A percentile compares a stretch with the other conserved stretches of the same genome.
Conservation (phyloP, 345 rosid species). For the Camelina neglecta region DNA sequence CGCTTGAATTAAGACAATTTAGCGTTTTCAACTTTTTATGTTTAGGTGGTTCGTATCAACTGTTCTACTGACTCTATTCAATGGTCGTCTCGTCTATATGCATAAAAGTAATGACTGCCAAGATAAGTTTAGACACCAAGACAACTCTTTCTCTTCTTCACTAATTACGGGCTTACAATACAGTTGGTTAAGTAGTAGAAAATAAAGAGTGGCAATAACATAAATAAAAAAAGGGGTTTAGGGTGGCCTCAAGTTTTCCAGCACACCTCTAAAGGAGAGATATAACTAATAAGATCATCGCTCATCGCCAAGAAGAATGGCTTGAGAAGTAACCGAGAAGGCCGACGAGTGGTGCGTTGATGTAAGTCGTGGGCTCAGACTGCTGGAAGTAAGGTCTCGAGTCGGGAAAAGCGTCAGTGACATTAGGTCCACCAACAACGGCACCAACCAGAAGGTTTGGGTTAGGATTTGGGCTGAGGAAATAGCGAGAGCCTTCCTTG, state of each 20-base stretch:
- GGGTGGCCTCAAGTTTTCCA: conserved; percentile 44
- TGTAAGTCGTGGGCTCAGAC: conserved; percentile 97
- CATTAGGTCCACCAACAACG: conserved; percentile 87
- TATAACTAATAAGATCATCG: conserved; percentile 14
- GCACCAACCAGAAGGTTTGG: conserved; percentile 87
- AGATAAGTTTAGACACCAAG: background rate
- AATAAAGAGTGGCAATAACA: conserved; percentile 39
- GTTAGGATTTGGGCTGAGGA: conserved; percentile 68
- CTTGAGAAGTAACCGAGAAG: conserved; percentile 78
- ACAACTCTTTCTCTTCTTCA: conserved; percentile 34
- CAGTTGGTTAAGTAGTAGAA: conserved; percentile 34
- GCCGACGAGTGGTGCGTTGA: conserved; percentile 95
- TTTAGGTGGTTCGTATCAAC: background rate
- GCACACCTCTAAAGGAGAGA: conserved; percentile 43
- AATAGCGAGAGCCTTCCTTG: conserved; percentile 70
- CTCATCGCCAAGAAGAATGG: conserved; percentile 52
- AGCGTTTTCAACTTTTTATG: no score
- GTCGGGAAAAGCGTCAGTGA: conserved; percentile 78
- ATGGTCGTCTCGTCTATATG: background rate
- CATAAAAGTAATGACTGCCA: background rate
- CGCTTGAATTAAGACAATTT: no score
- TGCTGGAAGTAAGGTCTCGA: conserved; percentile 76
- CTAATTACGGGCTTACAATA: conserved; percentile 45
- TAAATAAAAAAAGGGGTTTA: background rate
- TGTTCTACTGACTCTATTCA: background rate